Conservation (phyloP, 176 grass and related monocot species). For the Stipa capillata region DNA sequence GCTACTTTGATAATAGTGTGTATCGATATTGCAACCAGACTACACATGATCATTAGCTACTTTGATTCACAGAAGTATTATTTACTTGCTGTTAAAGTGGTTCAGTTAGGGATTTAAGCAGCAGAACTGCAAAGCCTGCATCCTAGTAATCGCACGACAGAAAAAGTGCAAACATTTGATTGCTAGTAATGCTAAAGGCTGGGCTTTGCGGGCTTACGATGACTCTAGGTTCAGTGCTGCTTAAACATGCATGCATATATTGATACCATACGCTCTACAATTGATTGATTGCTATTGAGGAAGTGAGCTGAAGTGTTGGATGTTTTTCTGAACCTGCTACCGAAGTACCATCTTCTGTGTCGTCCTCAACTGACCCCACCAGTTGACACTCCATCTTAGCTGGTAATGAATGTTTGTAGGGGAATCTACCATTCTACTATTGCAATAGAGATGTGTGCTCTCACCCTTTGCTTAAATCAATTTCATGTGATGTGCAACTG, state of each 20-base stretch:
- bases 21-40: neutral
- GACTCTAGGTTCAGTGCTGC: neutral
- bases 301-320: neutral
- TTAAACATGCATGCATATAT: neutral
- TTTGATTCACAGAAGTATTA: neutral
- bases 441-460: slow-evolving; percentile 12
- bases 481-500: neutral
- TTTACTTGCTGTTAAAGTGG: neutral
- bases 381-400: slow-evolving; percentile 19
- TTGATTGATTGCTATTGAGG: neutral
- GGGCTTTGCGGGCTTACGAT: no score
- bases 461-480: slow-evolving; percentile 20
- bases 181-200: no score
- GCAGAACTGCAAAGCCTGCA: no score
- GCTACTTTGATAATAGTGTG: neutral
- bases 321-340: slow-evolving; percentile 25
- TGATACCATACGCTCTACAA: neutral
- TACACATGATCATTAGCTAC: neutral
- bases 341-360: slow-evolving; percentile 10
- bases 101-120: no score
- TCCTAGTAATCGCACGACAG: no score
- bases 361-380: neutral
- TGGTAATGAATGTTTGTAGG: slow-evolving; percentile 20
- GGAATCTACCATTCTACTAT: slow-evolving; percentile 28
- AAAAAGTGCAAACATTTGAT: no score